Conservation (phyloP, 495 filamentous ascomycete species). For the Emericellopsis terricola region DNA sequence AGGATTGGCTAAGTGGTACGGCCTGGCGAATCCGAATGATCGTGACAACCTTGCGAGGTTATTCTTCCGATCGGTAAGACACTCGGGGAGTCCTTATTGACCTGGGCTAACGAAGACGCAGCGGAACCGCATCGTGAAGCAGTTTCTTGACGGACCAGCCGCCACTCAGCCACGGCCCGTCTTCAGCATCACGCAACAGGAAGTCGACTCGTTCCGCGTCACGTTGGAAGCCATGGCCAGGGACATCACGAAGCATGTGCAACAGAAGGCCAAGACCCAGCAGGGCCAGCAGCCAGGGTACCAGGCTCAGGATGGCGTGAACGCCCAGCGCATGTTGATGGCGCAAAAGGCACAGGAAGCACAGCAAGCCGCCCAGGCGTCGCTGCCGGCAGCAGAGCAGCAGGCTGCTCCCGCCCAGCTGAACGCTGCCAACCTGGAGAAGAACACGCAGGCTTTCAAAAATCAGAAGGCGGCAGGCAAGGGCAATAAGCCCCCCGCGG, state of each 20-base stretch:
- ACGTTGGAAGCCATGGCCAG: conserved; percentile 23
- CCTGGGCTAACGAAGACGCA: conserved; percentile 15
- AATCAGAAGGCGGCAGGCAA: conserved; percentile 21
- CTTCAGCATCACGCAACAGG: conserved; percentile 37
- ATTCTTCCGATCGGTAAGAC: conserved; percentile 29
- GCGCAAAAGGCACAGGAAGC: conserved; percentile 9
- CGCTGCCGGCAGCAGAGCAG: too few species aligned
- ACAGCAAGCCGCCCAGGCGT: conserved; percentile 13
- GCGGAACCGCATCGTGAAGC: conserved; percentile 38
- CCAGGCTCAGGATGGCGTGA: conserved; percentile 1
- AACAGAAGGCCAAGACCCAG: conserved; percentile 7
- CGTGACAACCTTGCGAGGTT: conserved; percentile 22
- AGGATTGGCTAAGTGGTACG: conserved; percentile 21
- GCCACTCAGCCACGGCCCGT: conserved; percentile 29
- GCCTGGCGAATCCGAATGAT: conserved; percentile 19
- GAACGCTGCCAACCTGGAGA: conserved; percentile 50
- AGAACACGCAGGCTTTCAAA: conserved; percentile 37
- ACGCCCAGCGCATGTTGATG: conserved; percentile 8
- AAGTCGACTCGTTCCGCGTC: conserved; percentile 30
- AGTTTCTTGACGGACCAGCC: conserved; percentile 36
- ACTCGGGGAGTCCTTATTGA: background rate
- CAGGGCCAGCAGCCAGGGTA: conserved; percentile 1
- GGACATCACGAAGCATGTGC: conserved; percentile 8
- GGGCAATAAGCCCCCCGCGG: conserved; percentile 26
- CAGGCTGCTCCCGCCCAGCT: conserved; percentile 28